Conservation (phyloP, 2,329 filamentous ascomycete genomes). For the Fusarium nematophilum region DNA sequence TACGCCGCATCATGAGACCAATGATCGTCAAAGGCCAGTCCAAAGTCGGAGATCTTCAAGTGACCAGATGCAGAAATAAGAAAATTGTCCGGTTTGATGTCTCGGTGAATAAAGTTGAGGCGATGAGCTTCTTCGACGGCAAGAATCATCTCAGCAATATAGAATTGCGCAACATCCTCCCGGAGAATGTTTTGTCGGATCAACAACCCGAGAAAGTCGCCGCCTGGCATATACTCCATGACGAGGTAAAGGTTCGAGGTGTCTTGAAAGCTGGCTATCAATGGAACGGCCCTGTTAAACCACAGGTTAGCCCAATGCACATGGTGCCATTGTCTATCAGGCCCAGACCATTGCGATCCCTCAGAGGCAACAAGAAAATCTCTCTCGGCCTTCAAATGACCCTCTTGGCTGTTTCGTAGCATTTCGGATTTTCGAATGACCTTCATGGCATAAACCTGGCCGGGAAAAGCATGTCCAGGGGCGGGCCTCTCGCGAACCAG, state of each 20-base stretch:
- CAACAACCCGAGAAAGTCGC: constrained; percentile 89
- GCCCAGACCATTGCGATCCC: constrained; percentile 78
- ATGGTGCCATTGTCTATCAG: background rate
- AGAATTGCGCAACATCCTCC: constrained; percentile 84
- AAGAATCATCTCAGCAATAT: constrained; percentile 94
- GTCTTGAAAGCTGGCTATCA: constrained; percentile 92
- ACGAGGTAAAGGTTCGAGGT: constrained; percentile 86
- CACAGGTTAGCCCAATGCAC: background rate
- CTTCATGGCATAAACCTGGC: constrained; percentile 92
- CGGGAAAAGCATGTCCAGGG: constrained; percentile 42
- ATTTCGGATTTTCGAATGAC: constrained; percentile 95
- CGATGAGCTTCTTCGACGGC: constrained; percentile 93
- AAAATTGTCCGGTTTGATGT: constrained; percentile 98
- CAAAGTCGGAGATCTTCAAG: constrained; percentile 96
- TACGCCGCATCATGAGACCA: constrained; percentile 93
- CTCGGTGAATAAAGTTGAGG: constrained; percentile 91
- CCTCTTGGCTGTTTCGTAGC: constrained; percentile 91
- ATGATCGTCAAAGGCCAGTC: constrained; percentile 92
- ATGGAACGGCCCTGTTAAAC: constrained; percentile 79
- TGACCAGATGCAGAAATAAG: constrained; percentile 89
- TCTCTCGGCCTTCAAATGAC: constrained; percentile 88
- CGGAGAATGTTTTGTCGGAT: constrained; percentile 86
- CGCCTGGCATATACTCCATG: constrained; percentile 98
- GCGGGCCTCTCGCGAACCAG: constrained; percentile 76
- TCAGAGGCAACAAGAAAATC: constrained; percentile 92